Conservation (phyloP, 2,329 filamentous ascomycete species). For the Apiospora aurea region DNA sequence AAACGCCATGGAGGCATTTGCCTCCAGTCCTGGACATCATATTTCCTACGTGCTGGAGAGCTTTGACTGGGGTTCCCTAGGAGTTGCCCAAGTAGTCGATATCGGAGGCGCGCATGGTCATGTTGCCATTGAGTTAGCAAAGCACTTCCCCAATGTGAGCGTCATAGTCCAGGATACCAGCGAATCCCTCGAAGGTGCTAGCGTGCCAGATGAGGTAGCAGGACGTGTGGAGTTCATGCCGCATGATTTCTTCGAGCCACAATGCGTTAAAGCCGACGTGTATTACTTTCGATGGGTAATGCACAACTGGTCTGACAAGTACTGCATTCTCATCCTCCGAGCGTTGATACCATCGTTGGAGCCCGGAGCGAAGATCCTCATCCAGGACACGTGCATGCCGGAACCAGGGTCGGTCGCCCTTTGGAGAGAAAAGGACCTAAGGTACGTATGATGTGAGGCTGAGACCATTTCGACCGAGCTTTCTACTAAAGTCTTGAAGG, state of each 20-base stretch:
- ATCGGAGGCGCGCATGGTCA: constrained; percentile 32
- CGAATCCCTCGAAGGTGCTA: constrained; percentile 20
- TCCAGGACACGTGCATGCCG: neutral
- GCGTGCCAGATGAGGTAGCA: constrained; percentile 41
- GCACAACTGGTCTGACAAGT: constrained; percentile 55
- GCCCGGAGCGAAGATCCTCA: constrained; percentile 35
- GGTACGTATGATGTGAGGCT: neutral
- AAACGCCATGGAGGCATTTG: no score
- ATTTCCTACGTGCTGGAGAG: neutral
- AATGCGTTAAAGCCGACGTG: constrained; percentile 45
- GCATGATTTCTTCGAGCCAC: constrained; percentile 34
- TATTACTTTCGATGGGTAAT: constrained; percentile 56
- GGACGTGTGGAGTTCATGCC: constrained; percentile 33
- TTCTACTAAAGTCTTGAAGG: neutral
- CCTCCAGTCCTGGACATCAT: neutral
- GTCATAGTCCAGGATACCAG: constrained; percentile 41
- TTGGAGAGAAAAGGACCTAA: neutral
- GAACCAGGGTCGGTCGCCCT: neutral
- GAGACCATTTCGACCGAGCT: neutral
- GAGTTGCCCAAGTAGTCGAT: constrained; percentile 58
- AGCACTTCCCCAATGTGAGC: constrained; percentile 25
- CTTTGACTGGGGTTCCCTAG: constrained; percentile 40
- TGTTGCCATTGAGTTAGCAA: constrained; percentile 27
- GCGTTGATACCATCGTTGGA: constrained; percentile 49
- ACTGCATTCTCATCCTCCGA: constrained; percentile 43